phyloP scores from a whole-genome alignment of 495 filamentous ascomycete genomes.

The Penicillium angulare region DNA sequence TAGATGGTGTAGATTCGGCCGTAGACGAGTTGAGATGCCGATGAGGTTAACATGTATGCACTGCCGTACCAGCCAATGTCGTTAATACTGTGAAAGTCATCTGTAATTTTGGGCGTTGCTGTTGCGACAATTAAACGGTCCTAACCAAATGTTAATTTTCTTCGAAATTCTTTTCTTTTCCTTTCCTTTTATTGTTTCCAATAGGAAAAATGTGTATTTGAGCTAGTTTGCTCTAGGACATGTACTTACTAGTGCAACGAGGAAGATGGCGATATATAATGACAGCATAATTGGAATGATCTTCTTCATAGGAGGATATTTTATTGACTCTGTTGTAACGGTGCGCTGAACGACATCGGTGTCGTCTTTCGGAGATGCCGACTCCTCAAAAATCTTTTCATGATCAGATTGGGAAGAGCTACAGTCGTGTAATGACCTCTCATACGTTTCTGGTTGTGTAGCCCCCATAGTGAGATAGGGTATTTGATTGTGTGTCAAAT shows the following conservation, averaged over 20 bases:
- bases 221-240: no score
- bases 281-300: not conserved
- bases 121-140: conserved; percentile 13
- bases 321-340: not conserved
- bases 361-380: not conserved
- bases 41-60: conserved; percentile 44
- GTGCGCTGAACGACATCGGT: not conserved
- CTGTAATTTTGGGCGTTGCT: conserved; percentile 22
- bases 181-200: not conserved
- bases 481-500: no score
- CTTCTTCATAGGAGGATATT: not conserved
- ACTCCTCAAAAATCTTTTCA: not conserved
- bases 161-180: not conserved
- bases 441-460: not conserved
- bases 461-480: no score
- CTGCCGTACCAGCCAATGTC: conserved; percentile 53
- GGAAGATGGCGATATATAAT: conserved; percentile 3
- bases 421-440: not conserved
- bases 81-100: conserved; percentile 17
- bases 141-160: not conserved
- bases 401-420: not conserved
- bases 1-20: conserved; percentile 49
- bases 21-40: conserved; percentile 43
- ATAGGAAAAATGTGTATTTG: no score
- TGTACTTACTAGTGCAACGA: conserved; percentile 1